Conservation (phyloP, 345 rosid genomes). For the Populus euphratica region DNA sequence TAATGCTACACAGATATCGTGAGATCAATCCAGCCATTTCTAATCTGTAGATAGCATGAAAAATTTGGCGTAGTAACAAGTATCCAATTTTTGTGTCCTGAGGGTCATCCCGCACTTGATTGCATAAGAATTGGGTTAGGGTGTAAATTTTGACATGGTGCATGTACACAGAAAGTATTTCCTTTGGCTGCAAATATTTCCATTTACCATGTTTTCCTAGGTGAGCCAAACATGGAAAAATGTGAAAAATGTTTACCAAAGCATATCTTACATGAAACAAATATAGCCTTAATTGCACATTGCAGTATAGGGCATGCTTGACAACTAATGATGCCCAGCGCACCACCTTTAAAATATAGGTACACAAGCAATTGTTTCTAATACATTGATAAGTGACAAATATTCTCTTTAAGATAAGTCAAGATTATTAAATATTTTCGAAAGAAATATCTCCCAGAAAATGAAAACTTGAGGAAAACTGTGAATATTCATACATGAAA, state of each 20-base stretch:
- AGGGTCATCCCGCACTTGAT: background rate
- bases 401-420: background rate
- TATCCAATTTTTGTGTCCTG: background rate
- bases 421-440: background rate
- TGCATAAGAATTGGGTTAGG: background rate
- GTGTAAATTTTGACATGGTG: background rate
- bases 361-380: background rate
- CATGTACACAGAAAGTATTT: no score
- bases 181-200: background rate
- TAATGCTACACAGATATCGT: background rate
- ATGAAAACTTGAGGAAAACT: background rate
- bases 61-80: background rate
- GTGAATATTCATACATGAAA: no score
- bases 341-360: background rate
- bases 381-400: background rate
- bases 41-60: background rate
- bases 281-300: background rate
- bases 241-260: background rate
- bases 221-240: background rate
- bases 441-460: background rate
- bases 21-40: background rate
- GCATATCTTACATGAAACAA: background rate
- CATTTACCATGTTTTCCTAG: background rate
- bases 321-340: background rate
- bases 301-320: background rate